Conservation (phyloP, 371 early-diverging fungal species). For the Mortierella sp. region DNA sequence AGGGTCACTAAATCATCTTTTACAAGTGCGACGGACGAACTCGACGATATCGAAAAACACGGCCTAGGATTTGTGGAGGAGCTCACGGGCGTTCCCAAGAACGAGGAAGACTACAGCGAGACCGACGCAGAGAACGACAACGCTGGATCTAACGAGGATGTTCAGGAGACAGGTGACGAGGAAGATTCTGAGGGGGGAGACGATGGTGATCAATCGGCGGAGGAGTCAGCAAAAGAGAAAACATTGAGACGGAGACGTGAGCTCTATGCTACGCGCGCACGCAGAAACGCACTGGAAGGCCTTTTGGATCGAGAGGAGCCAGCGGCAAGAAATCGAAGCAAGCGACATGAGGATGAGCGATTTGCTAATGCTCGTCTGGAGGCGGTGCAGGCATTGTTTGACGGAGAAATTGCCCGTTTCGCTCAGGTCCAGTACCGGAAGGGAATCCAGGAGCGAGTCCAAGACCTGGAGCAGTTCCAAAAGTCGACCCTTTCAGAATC, state of each 20-base stretch:
- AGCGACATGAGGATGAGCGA: constrained; percentile 22
- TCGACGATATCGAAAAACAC: constrained; percentile 19
- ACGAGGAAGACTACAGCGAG: constrained; percentile 17
- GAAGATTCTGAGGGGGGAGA: background rate
- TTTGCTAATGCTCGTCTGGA: background rate
- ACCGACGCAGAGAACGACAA: background rate
- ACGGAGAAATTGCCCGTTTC: constrained; percentile 11
- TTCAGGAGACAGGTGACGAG: background rate
- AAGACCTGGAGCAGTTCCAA: background rate
- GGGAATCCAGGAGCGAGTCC: background rate
- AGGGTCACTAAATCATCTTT: constrained; percentile 24
- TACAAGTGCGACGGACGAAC: background rate
- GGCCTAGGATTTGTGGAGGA: constrained; percentile 38
- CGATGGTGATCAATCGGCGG: background rate
- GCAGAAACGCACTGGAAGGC: background rate
- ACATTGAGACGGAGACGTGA: background rate
- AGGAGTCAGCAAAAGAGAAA: background rate
- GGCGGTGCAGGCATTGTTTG: constrained; percentile 14
- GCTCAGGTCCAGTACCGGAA: constrained; percentile 21
- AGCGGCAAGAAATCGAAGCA: background rate
- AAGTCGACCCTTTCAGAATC: background rate
- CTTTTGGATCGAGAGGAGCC: background rate
- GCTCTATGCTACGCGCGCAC: background rate
- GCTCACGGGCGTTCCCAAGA: constrained; percentile 40
- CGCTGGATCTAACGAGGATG: background rate